These are phyloP conservation scores for Peltaster fructicola DNA, from an alignment of 2,329 filamentous ascomycete genomes.

Conservation along the genomic window DNA sequence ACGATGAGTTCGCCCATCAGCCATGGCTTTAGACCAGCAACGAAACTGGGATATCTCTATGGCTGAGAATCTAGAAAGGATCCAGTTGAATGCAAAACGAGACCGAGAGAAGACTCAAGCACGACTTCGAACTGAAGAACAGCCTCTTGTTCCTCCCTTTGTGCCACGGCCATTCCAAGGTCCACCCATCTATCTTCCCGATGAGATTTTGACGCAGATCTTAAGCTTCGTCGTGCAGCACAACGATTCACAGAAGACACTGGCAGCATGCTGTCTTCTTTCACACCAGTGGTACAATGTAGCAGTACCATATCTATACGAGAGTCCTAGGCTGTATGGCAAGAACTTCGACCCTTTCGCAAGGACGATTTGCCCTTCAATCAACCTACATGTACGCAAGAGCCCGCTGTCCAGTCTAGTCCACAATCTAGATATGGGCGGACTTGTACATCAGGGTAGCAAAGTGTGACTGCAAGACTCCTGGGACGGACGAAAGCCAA, in stretches of 20 bases:
- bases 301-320: conserved; percentile 34
- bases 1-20: not conserved
- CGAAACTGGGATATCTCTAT: conserved; percentile 20
- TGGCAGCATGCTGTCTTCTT: conserved; percentile 35
- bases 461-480: conserved; percentile 40
- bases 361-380: conserved; percentile 35
- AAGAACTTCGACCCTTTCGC: conserved; percentile 37
- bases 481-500: conserved; percentile 34
- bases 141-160: conserved; percentile 4
- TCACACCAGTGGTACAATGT: conserved; percentile 40
- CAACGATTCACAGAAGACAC: conserved; percentile 25
- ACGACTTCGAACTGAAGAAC: conserved; percentile 1
- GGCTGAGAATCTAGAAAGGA: conserved; percentile 18
- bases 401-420: conserved; percentile 34
- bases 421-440: conserved; percentile 33
- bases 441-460: conserved; percentile 40
- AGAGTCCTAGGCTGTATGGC: conserved; percentile 32
- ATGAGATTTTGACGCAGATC: conserved; percentile 36
- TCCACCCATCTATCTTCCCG: conserved; percentile 28
- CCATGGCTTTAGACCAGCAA: conserved; percentile 19
- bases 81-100: conserved; percentile 5
- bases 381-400: conserved; percentile 30
- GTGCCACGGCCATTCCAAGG: too few species aligned
- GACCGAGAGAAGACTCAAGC: conserved; percentile 2
- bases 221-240: conserved; percentile 24